Evolutionary conservation across 768 basidiomycete genomes (phyloP).

Genomic region (Suillus luteus): DNA sequence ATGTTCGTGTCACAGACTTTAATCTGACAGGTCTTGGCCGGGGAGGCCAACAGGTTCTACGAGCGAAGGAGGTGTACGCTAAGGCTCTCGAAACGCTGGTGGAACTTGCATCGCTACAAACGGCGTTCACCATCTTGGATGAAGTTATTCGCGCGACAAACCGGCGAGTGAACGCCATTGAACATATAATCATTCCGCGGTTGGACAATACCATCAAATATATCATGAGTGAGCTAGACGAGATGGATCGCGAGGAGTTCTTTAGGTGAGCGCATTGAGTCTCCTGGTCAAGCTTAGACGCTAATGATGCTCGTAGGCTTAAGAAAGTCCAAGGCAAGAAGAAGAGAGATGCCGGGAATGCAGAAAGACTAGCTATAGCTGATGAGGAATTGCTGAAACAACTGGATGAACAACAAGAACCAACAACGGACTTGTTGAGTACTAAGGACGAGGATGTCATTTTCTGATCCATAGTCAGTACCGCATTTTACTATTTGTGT

Average conservation of each 20-base stretch:
- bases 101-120: constrained; percentile 94
- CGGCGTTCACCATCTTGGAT: constrained; percentile 97
- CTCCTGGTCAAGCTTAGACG: not conserved
- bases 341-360: constrained; percentile 17
- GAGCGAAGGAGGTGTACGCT: constrained; percentile 95
- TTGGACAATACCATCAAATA: constrained; percentile 98
- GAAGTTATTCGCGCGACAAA: constrained; percentile 99
- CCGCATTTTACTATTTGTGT: constrained; percentile 7
- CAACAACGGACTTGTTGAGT: constrained; percentile 65
- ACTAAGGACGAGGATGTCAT: constrained; percentile 93
- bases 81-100: constrained; percentile 97
- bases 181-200: constrained; percentile 93
- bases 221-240: constrained; percentile 95
- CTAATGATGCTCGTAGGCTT: constrained; percentile 50
- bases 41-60: constrained; percentile 94
- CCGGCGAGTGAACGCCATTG: constrained; percentile 97
- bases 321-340: constrained; percentile 95
- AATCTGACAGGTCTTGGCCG: constrained; percentile 96
- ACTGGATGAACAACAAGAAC: constrained; percentile 29
- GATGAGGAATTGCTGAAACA: constrained; percentile 28
- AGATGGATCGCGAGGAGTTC: constrained; percentile 97
- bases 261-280: constrained; percentile 62
- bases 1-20: constrained; percentile 63
- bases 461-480: constrained; percentile 54
- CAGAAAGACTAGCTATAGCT: constrained; percentile 23